Conservation (phyloP, 176 grass and related monocot species). For the Aegilops sharonensis region DNA sequence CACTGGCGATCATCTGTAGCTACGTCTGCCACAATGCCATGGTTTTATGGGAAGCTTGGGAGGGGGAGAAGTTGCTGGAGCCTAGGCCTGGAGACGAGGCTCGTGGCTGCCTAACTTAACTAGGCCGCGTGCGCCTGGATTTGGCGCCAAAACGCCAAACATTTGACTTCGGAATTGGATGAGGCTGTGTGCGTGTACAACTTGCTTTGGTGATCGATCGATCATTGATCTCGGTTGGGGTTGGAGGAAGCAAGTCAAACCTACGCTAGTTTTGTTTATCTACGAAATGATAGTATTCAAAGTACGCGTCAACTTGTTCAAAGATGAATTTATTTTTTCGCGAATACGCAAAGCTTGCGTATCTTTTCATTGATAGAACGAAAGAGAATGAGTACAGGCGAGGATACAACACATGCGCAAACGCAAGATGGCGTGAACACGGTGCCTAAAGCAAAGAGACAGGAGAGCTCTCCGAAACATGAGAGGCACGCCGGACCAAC, state of each 20-base stretch:
- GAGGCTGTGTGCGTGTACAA: neutral
- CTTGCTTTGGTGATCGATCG: neutral
- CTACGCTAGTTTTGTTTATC: neutral
- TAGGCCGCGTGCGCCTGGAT: neutral
- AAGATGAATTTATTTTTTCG: no score
- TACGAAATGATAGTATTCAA: neutral
- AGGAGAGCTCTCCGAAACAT: no score
- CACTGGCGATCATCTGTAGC: slow-evolving; percentile 20
- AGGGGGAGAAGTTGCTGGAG: neutral
- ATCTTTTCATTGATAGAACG: no score
- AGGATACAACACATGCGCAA: no score
- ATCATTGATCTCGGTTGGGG: neutral
- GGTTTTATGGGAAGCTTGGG: slow-evolving; percentile 35
- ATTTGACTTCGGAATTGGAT: neutral
- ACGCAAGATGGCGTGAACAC: no score
- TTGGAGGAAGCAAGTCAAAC: no score
- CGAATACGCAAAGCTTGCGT: no score
- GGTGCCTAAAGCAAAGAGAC: no score
- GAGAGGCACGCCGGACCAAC: no score
- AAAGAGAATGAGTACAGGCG: no score
- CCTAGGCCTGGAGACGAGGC: slow-evolving; percentile 27
- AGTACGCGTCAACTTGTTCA: neutral
- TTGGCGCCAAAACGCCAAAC: slow-evolving; percentile 34
- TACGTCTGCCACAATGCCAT: slow-evolving; percentile 52
- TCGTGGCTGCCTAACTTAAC: slow-evolving; percentile 53